Evolutionary conservation across 805 yeast species (phyloP).

Genomic region (Ogataea ganodermae): DNA sequence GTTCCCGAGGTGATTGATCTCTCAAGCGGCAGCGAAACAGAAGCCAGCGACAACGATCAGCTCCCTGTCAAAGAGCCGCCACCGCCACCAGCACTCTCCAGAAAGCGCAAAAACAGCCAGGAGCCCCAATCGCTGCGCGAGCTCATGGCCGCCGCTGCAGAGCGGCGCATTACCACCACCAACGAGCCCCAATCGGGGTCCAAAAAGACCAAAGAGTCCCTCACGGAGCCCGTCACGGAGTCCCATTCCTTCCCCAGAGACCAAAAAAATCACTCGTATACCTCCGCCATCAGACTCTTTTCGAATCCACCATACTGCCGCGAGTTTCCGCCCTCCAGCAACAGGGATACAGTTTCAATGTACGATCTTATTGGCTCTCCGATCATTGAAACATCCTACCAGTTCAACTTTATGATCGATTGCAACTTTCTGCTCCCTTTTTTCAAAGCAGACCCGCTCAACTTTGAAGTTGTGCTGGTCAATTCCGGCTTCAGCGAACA

Average conservation of each 20-base stretch:
- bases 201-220: slow-evolving; percentile 2
- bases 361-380: slow-evolving; percentile 30
- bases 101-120: background rate
- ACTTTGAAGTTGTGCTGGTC: slow-evolving; percentile 30
- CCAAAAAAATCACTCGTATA: background rate
- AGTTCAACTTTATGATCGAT: slow-evolving; percentile 37
- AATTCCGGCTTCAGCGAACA: slow-evolving; percentile 32
- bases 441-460: slow-evolving; percentile 24
- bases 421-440: slow-evolving; percentile 27
- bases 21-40: slow-evolving; percentile 9
- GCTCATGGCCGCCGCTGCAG: slow-evolving; percentile 28
- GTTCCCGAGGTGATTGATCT: slow-evolving; percentile 15
- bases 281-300: slow-evolving; percentile 32
- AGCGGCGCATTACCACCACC: slow-evolving; percentile 13
- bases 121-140: slow-evolving; percentile 15
- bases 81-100: background rate
- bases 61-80: background rate
- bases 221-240: background rate
- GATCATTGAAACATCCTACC: slow-evolving; percentile 28
- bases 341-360: slow-evolving; percentile 32
- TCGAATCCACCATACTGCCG: slow-evolving; percentile 26
- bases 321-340: slow-evolving; percentile 21
- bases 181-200: too few relatives aligned
- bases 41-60: background rate
- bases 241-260: background rate